Percentiles rank a stretch among this genome's conserved stretches.
These are phyloP conservation scores for Penicillium bovifimosum DNA, from an alignment of 495 filamentous ascomycete species.

Conservation along the genomic window DNA sequence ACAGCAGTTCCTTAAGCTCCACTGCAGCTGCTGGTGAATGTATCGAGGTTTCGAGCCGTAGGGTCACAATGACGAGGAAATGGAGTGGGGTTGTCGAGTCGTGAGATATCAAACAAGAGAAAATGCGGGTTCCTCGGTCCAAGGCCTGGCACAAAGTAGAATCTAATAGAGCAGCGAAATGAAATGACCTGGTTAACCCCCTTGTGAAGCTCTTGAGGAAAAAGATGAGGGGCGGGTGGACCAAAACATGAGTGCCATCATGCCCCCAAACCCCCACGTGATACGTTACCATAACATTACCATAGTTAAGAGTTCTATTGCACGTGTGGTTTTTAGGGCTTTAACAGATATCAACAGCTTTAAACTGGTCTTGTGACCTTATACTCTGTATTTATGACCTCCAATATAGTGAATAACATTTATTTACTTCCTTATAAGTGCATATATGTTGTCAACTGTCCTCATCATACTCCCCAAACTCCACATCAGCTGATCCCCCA, in stretches of 20 bases:
- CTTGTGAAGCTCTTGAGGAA: constrained; percentile 7
- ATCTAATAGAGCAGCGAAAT: background rate
- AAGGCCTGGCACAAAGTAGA: background rate
- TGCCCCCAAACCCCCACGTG: constrained; percentile 22
- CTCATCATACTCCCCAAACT: background rate
- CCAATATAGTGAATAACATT: no score
- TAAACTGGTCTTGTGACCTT: no score
- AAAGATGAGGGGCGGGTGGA: constrained; percentile 27
- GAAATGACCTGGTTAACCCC: background rate
- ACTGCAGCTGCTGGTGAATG: constrained; percentile 23
- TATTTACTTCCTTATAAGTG: background rate
- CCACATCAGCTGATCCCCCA: constrained; percentile 3
- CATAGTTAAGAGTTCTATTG: no score
- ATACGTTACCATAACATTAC: constrained; percentile 16
- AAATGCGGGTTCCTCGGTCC: background rate
- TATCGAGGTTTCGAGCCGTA: constrained; percentile 8
- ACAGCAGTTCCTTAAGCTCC: constrained; percentile 21
- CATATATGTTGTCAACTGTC: background rate
- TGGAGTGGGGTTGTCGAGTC: no score
- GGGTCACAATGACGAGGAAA: constrained; percentile 6
- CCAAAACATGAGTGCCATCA: constrained; percentile 19
- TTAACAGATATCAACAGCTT: no score
- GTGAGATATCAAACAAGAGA: no score
- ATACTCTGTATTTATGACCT: no score
- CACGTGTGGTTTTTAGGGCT: no score